Conservation (phyloP, 1,284 basidiomycete genomes). For the Microbotryum silenes-acaulis region DNA sequence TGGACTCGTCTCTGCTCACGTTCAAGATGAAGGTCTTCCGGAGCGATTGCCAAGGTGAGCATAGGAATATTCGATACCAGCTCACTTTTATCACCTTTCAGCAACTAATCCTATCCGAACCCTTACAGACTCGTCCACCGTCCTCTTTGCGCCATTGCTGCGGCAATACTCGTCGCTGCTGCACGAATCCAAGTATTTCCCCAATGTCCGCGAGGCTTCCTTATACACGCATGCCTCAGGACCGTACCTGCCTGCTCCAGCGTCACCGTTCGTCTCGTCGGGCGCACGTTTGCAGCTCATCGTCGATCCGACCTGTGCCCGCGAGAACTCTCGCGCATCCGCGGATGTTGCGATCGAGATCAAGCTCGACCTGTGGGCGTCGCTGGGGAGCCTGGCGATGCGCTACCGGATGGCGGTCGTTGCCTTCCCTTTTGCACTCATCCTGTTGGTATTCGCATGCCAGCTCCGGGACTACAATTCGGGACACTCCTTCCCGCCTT, state of each 20-base stretch:
- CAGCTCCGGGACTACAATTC: constrained; percentile 24
- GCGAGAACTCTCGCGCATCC: neutral
- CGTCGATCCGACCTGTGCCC: constrained; percentile 31
- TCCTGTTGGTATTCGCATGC: constrained; percentile 22
- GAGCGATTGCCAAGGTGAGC: constrained; percentile 19
- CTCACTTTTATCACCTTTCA: too few species aligned
- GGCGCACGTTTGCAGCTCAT: constrained; percentile 28
- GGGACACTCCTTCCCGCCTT: constrained; percentile 18
- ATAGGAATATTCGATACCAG: too few species aligned
- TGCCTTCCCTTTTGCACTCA: constrained; percentile 30
- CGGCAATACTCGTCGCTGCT: constrained; percentile 20
- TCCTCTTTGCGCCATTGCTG: constrained; percentile 32
- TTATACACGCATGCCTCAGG: constrained; percentile 33
- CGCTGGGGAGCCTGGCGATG: constrained; percentile 24
- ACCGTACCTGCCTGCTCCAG: constrained; percentile 27
- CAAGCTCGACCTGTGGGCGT: constrained; percentile 24
- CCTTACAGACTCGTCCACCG: constrained; percentile 7
- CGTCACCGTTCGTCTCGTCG: constrained; percentile 4
- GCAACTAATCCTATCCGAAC: neutral
- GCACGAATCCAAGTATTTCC: constrained; percentile 33
- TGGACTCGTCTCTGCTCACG: constrained; percentile 29
- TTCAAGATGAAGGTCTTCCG: constrained; percentile 14
- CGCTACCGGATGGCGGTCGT: constrained; percentile 33
- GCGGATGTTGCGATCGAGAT: constrained; percentile 18
- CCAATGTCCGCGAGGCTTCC: constrained; percentile 25